These are phyloP conservation scores for Suhomyces vadensis DNA, from an alignment of 805 yeast genomes.

Conservation along the genomic window DNA sequence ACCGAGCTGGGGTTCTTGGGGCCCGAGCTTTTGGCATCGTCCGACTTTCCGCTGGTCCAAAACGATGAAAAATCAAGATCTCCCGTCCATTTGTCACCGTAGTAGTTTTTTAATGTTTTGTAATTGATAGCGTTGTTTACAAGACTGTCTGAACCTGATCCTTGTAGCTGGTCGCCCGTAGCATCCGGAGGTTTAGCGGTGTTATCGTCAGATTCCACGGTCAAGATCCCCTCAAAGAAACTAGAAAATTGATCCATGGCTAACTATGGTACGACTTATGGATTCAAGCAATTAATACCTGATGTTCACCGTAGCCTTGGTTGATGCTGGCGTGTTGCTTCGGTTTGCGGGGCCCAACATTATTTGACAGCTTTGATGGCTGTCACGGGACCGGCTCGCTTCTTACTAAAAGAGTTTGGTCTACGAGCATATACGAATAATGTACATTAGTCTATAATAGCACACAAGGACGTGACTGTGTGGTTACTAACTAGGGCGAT, in stretches of 20 bases:
- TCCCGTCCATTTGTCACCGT: slow-evolving; percentile 1
- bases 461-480: too few species aligned
- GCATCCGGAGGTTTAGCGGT: not conserved
- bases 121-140: slow-evolving; percentile 9
- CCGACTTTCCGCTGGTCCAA: slow-evolving; percentile 26
- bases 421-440: too few species aligned
- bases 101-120: not conserved
- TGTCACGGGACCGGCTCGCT: too few species aligned
- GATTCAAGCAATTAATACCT: not conserved
- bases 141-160: slow-evolving; percentile 4
- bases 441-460: too few species aligned
- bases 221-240: slow-evolving; percentile 37
- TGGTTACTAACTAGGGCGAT: too few species aligned
- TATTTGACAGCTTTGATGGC: too few species aligned
- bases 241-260: slow-evolving; percentile 40
- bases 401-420: too few species aligned
- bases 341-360: too few species aligned
- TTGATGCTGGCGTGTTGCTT: too few species aligned
- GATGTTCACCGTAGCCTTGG: too few species aligned
- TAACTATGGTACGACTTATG: not conserved
- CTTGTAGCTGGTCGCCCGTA: not conserved
- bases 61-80: slow-evolving; percentile 19
- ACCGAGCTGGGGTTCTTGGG: slow-evolving; percentile 17
- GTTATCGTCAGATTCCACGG: slow-evolving; percentile 19
- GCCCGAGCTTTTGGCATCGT: slow-evolving; percentile 10